A percentile compares a stretch with the other conserved stretches of the same genome.
Evolutionary conservation across 352 stramenopile species (phyloP).

Genomic region (Blastocystis sp.): DNA sequence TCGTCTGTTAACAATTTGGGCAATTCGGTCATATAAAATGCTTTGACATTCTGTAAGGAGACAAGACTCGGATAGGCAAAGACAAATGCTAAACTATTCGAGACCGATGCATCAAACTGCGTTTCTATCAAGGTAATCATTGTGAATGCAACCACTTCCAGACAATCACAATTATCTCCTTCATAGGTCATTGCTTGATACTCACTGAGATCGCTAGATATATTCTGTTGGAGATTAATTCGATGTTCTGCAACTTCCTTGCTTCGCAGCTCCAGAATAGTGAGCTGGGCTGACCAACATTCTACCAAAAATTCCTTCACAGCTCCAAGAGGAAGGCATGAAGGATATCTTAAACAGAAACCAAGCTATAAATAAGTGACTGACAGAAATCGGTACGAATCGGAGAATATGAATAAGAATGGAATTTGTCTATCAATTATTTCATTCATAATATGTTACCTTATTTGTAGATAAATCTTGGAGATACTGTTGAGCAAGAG

Average conservation of each 20-base stretch:
- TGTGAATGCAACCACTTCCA: not conserved
- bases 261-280: not conserved
- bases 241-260: not conserved
- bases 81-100: slow-evolving; percentile 15
- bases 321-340: not conserved
- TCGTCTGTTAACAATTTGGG: not conserved
- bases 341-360: not conserved
- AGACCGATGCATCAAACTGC: slow-evolving; percentile 15
- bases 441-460: not conserved
- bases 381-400: not conserved
- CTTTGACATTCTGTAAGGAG: not conserved
- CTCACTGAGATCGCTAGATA: not conserved
- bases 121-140: not conserved
- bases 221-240: not conserved
- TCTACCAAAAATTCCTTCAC: not conserved
- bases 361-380: not conserved
- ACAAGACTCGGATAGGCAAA: not conserved
- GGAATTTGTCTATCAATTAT: not conserved
- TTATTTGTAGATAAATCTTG: not conserved
- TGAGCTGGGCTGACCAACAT: not conserved
- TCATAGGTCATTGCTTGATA: slow-evolving; percentile 4
- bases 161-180: not conserved
- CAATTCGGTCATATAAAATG: not conserved
- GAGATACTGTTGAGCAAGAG: not conserved
- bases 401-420: not conserved